phyloP scores from a whole-genome alignment of 805 yeast genomes.

The Yarrowia sp. region DNA sequence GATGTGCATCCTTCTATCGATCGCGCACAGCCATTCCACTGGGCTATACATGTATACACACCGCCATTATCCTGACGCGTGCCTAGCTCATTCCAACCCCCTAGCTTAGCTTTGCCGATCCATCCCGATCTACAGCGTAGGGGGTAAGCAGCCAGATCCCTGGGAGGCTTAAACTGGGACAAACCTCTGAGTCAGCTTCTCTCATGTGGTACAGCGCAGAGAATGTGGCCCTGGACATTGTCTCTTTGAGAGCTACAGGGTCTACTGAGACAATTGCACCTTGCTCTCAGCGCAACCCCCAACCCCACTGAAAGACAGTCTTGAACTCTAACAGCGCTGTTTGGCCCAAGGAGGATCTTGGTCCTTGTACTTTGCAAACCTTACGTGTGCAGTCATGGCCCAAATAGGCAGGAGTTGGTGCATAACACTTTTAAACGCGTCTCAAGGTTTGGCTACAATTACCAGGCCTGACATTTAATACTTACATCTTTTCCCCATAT shows the following conservation, averaged over 20 bases:
- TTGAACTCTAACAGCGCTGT: neutral
- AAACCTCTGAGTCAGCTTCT: no score
- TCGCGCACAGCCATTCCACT: no score
- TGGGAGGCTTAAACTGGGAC: neutral
- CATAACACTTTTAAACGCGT: slow-evolving; percentile 10
- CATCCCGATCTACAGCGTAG: slow-evolving; percentile 21
- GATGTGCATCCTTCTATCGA: no score
- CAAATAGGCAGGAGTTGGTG: slow-evolving; percentile 9
- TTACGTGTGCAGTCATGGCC: neutral
- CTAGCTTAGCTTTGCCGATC: slow-evolving; percentile 18
- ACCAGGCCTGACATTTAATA: slow-evolving; percentile 4
- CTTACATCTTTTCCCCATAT: neutral
- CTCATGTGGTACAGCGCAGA: neutral
- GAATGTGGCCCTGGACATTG: neutral
- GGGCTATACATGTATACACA: neutral
- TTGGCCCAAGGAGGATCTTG: slow-evolving; percentile 1
- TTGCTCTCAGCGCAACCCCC: neutral
- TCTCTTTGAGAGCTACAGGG: neutral
- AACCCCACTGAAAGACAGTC: neutral
- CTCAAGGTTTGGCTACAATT: slow-evolving; percentile 1
- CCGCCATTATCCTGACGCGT: neutral
- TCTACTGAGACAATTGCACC: neutral
- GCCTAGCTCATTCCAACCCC: slow-evolving; percentile 12
- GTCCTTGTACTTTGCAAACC: neutral
- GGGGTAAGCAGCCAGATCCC: slow-evolving; percentile 16